phyloP scores from a whole-genome alignment of 768 basidiomycete genomes.

The Punctularia strigosozonata region DNA sequence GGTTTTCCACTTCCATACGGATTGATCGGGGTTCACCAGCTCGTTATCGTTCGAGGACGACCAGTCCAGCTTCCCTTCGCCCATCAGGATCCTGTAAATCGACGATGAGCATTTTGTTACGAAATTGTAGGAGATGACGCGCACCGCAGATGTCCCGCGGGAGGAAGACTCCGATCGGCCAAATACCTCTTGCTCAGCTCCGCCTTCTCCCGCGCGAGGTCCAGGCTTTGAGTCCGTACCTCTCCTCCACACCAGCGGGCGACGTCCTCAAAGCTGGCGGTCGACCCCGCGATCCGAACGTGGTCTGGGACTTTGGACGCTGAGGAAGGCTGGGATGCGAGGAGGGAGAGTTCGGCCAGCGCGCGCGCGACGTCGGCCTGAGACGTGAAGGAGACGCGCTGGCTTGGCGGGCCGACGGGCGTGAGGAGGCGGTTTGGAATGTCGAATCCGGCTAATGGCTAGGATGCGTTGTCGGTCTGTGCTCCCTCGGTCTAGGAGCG shows the following conservation, averaged over 20 bases:
- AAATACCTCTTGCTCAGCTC: neutral
- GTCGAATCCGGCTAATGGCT: constrained; percentile 15
- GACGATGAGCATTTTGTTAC: neutral
- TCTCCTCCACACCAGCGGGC: neutral
- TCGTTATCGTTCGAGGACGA: constrained; percentile 11
- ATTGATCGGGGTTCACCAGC: constrained; percentile 13
- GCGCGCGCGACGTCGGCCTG: constrained; percentile 11
- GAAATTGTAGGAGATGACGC: too few relatives aligned
- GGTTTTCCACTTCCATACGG: constrained; percentile 14
- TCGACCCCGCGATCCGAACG: constrained; percentile 10
- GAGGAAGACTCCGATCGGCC: neutral
- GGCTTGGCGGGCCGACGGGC: constrained; percentile 8
- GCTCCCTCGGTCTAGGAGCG: too few relatives aligned
- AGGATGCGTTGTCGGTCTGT: too few relatives aligned
- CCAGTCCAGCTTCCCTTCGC: constrained; percentile 11
- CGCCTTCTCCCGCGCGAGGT: neutral
- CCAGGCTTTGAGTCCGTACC: neutral
- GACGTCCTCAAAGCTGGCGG: constrained; percentile 7
- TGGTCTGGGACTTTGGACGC: constrained; percentile 9
- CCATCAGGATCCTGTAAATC: constrained; percentile 7
- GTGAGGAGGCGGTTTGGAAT: constrained; percentile 8
- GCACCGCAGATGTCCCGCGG: neutral
- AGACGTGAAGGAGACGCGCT: constrained; percentile 7
- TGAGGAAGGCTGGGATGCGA: constrained; percentile 7
- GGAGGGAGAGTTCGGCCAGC: constrained; percentile 9